Conservation (phyloP, 768 basidiomycete species). For the Candolleomyces aberdarensis region DNA sequence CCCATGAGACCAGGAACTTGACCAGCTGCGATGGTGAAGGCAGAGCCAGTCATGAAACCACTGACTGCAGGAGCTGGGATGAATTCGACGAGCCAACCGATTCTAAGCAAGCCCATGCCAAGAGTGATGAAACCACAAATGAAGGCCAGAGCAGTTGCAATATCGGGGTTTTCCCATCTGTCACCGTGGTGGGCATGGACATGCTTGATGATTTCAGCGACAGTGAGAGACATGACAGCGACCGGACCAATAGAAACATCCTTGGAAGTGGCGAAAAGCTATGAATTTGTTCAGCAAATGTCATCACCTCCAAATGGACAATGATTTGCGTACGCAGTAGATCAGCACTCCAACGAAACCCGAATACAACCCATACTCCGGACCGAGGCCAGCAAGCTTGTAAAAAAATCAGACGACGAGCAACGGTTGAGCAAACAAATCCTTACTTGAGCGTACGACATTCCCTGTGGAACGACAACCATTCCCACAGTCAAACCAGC, state of each 20-base stretch:
- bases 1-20: slow-evolving; percentile 92
- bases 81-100: slow-evolving; percentile 96
- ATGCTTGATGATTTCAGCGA: slow-evolving; percentile 72
- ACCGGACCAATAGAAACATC: slow-evolving; percentile 99
- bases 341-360: slow-evolving; percentile 85
- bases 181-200: slow-evolving; percentile 53
- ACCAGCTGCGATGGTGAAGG: slow-evolving; percentile 83
- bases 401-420: neutral
- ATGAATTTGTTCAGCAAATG: neutral
- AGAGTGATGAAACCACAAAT: slow-evolving; percentile 90
- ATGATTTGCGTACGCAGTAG: slow-evolving; percentile 61
- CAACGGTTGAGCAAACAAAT: neutral
- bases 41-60: slow-evolving; percentile 98
- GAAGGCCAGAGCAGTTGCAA: slow-evolving; percentile 83
- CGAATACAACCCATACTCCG: slow-evolving; percentile 92
- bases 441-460: slow-evolving; percentile 79
- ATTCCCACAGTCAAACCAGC: slow-evolving; percentile 93
- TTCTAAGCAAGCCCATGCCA: slow-evolving; percentile 80
- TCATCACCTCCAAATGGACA: neutral
- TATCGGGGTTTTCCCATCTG: slow-evolving; percentile 65
- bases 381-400: slow-evolving; percentile 78
- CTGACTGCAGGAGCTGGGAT: slow-evolving; percentile 84
- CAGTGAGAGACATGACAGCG: slow-evolving; percentile 94
- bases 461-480: slow-evolving; percentile 91
- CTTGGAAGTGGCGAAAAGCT: slow-evolving; percentile 96